Percentiles rank a stretch among this genome's conserved stretches.
Evolutionary conservation across 2,329 filamentous ascomycete species (phyloP).

Genomic region (Aureobasidium pullulans): DNA sequence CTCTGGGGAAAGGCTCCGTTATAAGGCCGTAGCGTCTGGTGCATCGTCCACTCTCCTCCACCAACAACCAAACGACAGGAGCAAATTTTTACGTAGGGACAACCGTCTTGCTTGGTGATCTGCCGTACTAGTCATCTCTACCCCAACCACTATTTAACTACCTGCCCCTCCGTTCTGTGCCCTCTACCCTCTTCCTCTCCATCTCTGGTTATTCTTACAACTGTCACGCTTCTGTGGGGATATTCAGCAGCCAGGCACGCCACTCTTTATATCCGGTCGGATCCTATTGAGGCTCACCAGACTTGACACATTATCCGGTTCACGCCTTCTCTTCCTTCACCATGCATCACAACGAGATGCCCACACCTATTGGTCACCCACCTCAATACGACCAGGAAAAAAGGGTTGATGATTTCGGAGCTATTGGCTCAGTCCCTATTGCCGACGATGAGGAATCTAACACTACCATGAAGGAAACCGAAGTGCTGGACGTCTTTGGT

Average conservation of each 20-base stretch:
- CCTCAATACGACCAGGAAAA: slow-evolving; percentile 10
- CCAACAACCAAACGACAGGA: slow-evolving; percentile 1
- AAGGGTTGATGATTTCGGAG: slow-evolving; percentile 6
- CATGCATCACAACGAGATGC: slow-evolving; percentile 12
- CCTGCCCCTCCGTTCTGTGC: slow-evolving; percentile 4
- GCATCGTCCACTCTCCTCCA: slow-evolving; percentile 12
- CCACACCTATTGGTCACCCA: neutral
- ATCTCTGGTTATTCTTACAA: slow-evolving; percentile 8
- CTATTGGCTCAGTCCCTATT: neutral
- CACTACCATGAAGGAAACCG: slow-evolving; percentile 8
- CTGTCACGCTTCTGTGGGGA: slow-evolving; percentile 7
- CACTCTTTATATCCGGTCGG: neutral
- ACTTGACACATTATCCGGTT: neutral
- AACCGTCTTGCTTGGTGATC: slow-evolving; percentile 2
- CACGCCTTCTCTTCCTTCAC: neutral
- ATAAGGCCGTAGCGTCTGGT: slow-evolving; percentile 13
- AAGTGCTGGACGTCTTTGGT: slow-evolving; percentile 11
- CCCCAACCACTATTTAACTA: slow-evolving; percentile 13
- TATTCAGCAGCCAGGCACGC: neutral
- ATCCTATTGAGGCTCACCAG: neutral
- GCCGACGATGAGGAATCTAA: slow-evolving; percentile 8
- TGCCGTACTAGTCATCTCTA: neutral
- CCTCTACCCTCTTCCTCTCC: neutral
- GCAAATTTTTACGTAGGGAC: slow-evolving; percentile 7
- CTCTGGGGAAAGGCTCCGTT: slow-evolving; percentile 8